phyloP scores from a whole-genome alignment of 441 rosid species.

The Erodium trifolium region DNA sequence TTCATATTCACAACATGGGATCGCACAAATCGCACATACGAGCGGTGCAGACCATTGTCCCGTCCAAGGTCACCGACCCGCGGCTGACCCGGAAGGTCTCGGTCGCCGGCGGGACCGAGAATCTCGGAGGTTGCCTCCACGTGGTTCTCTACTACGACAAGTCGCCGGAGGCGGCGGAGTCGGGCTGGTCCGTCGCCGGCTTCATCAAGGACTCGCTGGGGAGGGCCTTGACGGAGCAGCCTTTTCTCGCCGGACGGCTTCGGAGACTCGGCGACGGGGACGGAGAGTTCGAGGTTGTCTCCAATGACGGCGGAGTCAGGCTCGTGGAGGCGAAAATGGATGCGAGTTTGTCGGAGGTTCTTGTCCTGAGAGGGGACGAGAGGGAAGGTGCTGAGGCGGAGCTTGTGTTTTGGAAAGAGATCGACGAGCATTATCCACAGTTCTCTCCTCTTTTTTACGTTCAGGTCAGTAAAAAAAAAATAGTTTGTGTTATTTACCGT shows the following conservation, averaged over 20 bases:
- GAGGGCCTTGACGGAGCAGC: constrained; percentile 43
- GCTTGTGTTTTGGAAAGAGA: constrained; percentile 62
- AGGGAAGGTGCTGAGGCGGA: constrained; percentile 39
- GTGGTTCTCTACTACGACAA: constrained; percentile 37
- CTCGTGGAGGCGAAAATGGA: constrained; percentile 48
- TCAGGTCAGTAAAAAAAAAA: constrained; percentile 31
- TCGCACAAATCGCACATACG: constrained; percentile 28
- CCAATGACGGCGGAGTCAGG: constrained; percentile 62
- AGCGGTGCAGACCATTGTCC: constrained; percentile 36
- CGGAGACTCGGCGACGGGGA: constrained; percentile 16
- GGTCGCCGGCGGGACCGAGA: constrained; percentile 13
- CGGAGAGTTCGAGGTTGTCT: constrained; percentile 49
- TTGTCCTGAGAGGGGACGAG: constrained; percentile 23
- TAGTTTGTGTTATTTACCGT: too few species aligned
- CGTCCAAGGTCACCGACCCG: constrained; percentile 40
- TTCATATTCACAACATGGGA: background rate
- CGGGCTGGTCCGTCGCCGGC: constrained; percentile 51
- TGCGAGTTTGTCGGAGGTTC: constrained; percentile 38
- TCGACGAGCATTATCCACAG: constrained; percentile 51
- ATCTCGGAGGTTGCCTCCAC: constrained; percentile 34
- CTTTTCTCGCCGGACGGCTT: constrained; percentile 49
- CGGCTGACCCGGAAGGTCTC: constrained; percentile 31
- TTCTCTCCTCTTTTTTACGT: constrained; percentile 61
- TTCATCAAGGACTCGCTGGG: constrained; percentile 65
- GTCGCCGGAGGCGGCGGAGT: constrained; percentile 27